Evolutionary conservation across 768 basidiomycete species (phyloP), one percentile per base, ranked within the genome.

Genomic region (Tulasnella sp.): DNA sequence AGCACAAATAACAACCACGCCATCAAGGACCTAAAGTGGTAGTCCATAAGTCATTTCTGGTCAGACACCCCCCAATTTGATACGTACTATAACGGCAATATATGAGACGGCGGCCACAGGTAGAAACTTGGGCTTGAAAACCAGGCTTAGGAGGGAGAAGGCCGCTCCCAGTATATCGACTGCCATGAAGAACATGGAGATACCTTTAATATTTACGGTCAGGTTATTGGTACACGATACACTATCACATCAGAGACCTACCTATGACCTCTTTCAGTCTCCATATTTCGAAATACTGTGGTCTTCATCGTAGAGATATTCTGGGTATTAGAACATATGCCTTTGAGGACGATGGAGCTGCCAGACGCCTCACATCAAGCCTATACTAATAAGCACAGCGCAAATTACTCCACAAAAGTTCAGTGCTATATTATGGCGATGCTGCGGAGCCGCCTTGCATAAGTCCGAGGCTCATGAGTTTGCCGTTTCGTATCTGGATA

Each of bases 211-310:
- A 24, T 60, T 29, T 29, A 15, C 17, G 24, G 43, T 21, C n/a
- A 19, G 42, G 42, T 19, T 13, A n/a, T n/a, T n/a, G n/a, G n/a
- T n/a, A n/a, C n/a, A n/a, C n/a, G n/a, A n/a, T n/a, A n/a, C n/a
- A 38, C 7, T 15, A 38, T 38, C 13, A 15, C 26, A 24, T 19
- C 13, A 32, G 41, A 24, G n/a, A 56, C 50, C 26, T 34, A 63
- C 62, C 62, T 29, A 61, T 63, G n/a, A 63, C 62, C 48, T 63
- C 62, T 24, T 52, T 50, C 23, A 29, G 60, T 42, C 78, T 78
- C 70, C 78, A 84, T 47, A 91, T 89, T 67, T 89, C 86, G 68
- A 77, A 81, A 65, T 84, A 90, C 68, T 91, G 88, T 0, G 88
- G 80, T 1, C 74, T 73, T 11, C 13, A 45, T 42, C 32, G 47